These are phyloP conservation scores for Saccharomycopsis capsularis DNA, from an alignment of 805 yeast species.

Conservation along the genomic window DNA sequence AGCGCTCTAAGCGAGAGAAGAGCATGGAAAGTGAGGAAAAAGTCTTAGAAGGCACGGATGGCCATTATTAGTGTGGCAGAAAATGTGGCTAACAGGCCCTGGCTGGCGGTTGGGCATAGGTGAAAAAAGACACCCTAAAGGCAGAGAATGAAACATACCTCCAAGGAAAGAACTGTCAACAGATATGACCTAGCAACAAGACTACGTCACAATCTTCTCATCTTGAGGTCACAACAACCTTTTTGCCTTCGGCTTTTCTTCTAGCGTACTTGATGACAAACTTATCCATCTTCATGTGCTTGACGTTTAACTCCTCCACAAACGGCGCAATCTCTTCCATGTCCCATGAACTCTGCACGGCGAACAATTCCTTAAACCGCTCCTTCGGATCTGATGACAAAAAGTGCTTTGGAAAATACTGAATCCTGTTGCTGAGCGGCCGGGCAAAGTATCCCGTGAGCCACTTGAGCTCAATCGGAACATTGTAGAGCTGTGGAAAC, in stretches of 20 bases:
- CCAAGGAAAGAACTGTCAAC: too few species aligned
- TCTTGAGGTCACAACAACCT: constrained; percentile 30
- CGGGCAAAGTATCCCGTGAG: constrained; percentile 50
- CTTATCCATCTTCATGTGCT: constrained; percentile 47
- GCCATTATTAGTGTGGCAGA: too few species aligned
- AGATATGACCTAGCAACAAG: too few species aligned
- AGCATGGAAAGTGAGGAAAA: too few species aligned
- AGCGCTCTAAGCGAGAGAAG: too few species aligned
- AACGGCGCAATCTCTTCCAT: constrained; percentile 58
- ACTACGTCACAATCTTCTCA: constrained; percentile 5
- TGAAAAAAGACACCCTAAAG: too few species aligned
- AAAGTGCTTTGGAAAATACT: constrained; percentile 42
- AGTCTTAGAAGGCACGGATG: too few species aligned
- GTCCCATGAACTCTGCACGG: constrained; percentile 51
- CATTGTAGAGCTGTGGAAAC: constrained; percentile 56
- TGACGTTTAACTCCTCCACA: constrained; percentile 45
- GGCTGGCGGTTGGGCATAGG: too few species aligned
- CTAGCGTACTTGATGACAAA: constrained; percentile 59
- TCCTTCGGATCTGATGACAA: constrained; percentile 43
- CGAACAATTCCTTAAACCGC: constrained; percentile 48
- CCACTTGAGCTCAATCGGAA: constrained; percentile 47
- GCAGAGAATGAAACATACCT: too few species aligned
- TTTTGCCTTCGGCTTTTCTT: constrained; percentile 41
- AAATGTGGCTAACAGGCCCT: too few species aligned
- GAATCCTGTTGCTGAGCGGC: constrained; percentile 40